These are phyloP conservation scores for Phytophthora capsici DNA, from an alignment of 352 stramenopile species.

Conservation along the genomic window DNA sequence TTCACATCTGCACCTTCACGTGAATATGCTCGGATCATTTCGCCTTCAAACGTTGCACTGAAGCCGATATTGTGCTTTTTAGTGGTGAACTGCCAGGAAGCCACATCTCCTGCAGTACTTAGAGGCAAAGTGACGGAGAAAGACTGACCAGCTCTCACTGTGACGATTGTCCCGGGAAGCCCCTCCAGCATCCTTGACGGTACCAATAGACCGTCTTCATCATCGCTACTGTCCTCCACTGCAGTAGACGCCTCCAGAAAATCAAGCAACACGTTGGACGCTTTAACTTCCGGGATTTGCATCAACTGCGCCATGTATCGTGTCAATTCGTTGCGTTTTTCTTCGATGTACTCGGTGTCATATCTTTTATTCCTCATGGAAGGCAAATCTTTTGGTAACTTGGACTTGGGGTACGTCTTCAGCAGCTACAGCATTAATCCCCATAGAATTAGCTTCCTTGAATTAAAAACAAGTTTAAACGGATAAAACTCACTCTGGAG, in stretches of 20 bases:
- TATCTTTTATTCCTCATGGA: constrained; percentile 76
- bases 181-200: constrained; percentile 63
- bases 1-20: constrained; percentile 68
- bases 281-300: constrained; percentile 56
- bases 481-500: constrained; percentile 33
- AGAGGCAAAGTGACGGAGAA: constrained; percentile 70
- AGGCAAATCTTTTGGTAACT: constrained; percentile 63
- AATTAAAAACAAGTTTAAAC: neutral
- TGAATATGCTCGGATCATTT: constrained; percentile 68
- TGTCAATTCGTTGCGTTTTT: constrained; percentile 74
- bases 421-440: constrained; percentile 47
- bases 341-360: constrained; percentile 78
- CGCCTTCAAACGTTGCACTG: constrained; percentile 72
- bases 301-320: constrained; percentile 61
- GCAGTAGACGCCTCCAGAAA: constrained; percentile 66
- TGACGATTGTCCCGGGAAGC: constrained; percentile 67
- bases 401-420: constrained; percentile 80
- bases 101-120: constrained; percentile 47
- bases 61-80: constrained; percentile 88
- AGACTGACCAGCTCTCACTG: constrained; percentile 67
- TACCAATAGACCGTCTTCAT: constrained; percentile 47
- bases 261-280: constrained; percentile 59
- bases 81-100: constrained; percentile 76
- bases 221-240: constrained; percentile 58
- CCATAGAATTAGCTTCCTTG: neutral